phyloP scores from a whole-genome alignment of 768 basidiomycete genomes.

The Tephrocybe sp. region DNA sequence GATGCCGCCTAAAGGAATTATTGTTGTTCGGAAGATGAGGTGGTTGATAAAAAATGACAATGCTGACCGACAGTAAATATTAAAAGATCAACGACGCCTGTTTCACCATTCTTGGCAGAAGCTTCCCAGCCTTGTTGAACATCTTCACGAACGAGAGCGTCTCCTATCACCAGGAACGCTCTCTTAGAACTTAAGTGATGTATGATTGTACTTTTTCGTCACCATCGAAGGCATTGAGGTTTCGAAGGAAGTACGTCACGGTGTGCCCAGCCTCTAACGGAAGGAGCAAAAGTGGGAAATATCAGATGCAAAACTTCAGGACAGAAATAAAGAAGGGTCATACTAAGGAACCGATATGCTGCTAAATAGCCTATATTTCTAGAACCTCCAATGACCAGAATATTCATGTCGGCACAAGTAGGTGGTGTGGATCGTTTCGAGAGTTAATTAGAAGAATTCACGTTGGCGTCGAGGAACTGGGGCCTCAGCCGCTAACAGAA shows the following conservation, averaged over 20 bases:
- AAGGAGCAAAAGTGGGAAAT: not conserved
- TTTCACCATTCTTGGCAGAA: constrained; percentile 29
- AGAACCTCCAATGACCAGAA: constrained; percentile 1
- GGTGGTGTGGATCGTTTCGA: too few species aligned
- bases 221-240: constrained; percentile 46
- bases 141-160: constrained; percentile 53
- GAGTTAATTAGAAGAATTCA: too few species aligned
- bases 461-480: too few species aligned
- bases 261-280: constrained; percentile 54
- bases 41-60: not conserved
- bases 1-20: too few species aligned
- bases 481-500: too few species aligned
- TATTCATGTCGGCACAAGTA: constrained; percentile 4
- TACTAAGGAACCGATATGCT: not conserved
- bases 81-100: constrained; percentile 44
- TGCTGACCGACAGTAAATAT: constrained; percentile 51
- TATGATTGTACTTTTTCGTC: constrained; percentile 53
- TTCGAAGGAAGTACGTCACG: constrained; percentile 64
- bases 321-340: not conserved
- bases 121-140: constrained; percentile 51
- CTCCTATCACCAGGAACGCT: constrained; percentile 57
- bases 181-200: constrained; percentile 44
- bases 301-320: not conserved
- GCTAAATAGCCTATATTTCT: constrained; percentile 1
- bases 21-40: not conserved